phyloP scores from a whole-genome alignment of 176 grass and related monocot species.

The Ampelocalamus luodianensis region DNA sequence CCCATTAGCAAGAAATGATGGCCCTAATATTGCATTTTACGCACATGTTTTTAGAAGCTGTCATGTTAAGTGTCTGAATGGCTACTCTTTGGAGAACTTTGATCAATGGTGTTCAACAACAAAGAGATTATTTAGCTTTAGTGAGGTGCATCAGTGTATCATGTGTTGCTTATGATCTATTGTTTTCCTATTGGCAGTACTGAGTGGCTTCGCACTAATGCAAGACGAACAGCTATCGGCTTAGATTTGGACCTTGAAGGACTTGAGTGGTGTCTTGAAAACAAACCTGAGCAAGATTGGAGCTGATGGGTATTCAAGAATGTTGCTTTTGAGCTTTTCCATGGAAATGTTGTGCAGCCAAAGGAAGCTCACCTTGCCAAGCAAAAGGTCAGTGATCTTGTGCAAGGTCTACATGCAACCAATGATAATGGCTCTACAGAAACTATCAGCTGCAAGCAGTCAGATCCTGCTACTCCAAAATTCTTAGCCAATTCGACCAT shows the following conservation, averaged over 20 bases:
- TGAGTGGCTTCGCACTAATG: slow-evolving; percentile 78
- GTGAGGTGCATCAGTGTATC: neutral
- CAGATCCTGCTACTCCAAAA: slow-evolving; percentile 19
- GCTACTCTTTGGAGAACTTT: neutral
- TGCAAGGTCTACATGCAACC: slow-evolving; percentile 53
- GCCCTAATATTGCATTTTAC: neutral
- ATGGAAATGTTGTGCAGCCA: slow-evolving; percentile 85
- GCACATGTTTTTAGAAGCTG: neutral
- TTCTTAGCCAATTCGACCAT: slow-evolving; percentile 51
- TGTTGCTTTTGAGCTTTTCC: slow-evolving; percentile 59
- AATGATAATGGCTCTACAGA: slow-evolving; percentile 39
- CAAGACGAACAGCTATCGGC: slow-evolving; percentile 70
- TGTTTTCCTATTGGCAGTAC: slow-evolving; percentile 44
- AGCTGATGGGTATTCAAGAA: slow-evolving; percentile 74
- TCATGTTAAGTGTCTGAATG: neutral
- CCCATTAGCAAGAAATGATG: slow-evolving; percentile 1
- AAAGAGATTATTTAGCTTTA: slow-evolving; percentile 14
- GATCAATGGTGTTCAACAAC: neutral
- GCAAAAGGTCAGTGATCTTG: slow-evolving; percentile 43
- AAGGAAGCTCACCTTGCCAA: slow-evolving; percentile 59
- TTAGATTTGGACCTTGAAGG: slow-evolving; percentile 92
- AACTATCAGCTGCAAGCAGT: neutral
- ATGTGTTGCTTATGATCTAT: slow-evolving; percentile 23
- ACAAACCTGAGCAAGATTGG: slow-evolving; percentile 77
- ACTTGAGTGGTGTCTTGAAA: slow-evolving; percentile 91